Percentiles rank a stretch among this genome's conserved stretches.
phyloP scores from a whole-genome alignment of 225 moss, liverwort and hornwort species.

The Straminergon stramineum region DNA sequence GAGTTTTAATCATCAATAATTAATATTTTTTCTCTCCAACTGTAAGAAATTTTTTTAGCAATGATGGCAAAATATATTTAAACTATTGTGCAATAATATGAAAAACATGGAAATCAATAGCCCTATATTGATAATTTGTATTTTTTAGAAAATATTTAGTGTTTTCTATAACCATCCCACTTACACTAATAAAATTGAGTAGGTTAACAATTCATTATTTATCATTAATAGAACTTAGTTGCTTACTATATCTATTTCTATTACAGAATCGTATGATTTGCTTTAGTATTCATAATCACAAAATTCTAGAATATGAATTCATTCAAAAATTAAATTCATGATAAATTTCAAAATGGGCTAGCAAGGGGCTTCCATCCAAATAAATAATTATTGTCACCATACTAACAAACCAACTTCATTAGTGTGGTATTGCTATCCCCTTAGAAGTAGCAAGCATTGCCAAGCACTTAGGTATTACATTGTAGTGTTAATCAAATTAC shows the following conservation, averaged over 20 bases:
- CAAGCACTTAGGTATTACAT: not conserved
- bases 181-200: not conserved
- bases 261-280: not conserved
- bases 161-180: fast-evolving
- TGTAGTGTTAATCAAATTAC: not conserved
- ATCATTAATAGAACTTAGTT: not conserved
- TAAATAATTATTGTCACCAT: not conserved
- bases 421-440: too few species aligned
- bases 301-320: not conserved
- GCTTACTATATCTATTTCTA: fast-evolving
- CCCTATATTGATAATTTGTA: not conserved
- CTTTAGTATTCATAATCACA: not conserved
- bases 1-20: not conserved
- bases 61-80: too few species aligned
- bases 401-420: not conserved
- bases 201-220: not conserved
- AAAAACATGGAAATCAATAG: too few species aligned
- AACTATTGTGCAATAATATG: not conserved
- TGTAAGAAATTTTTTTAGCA: not conserved
- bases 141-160: not conserved
- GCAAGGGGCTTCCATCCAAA: not conserved
- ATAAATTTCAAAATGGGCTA: not conserved
- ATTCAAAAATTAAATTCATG: not conserved
- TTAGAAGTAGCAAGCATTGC: too few species aligned
- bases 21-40: not conserved